These are phyloP conservation scores for Gaertneriomyces sp. DNA, from an alignment of 192 early-diverging fungal genomes.

Conservation along the genomic window DNA sequence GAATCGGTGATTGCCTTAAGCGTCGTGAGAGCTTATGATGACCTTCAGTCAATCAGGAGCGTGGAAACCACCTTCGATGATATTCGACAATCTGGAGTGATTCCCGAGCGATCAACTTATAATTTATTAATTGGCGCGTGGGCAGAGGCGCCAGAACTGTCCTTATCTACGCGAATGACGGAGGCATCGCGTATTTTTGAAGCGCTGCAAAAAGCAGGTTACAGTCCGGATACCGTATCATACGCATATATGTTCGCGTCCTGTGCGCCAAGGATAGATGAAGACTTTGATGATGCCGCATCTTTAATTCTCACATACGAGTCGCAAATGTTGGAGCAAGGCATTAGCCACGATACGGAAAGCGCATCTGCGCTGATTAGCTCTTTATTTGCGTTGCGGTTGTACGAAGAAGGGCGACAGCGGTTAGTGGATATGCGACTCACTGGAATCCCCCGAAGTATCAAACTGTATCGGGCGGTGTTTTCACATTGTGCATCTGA, in stretches of 20 bases:
- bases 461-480: slow-evolving; percentile 9
- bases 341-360: slow-evolving; percentile 1
- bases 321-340: slow-evolving; percentile 3
- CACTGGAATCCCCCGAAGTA: slow-evolving; percentile 8
- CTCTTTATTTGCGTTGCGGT: neutral
- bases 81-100: slow-evolving; percentile 12
- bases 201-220: slow-evolving; percentile 12
- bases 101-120: slow-evolving; percentile 7
- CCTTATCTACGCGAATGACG: neutral
- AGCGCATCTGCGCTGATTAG: slow-evolving; percentile 5
- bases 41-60: neutral
- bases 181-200: slow-evolving; percentile 3
- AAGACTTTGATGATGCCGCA: neutral
- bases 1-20: slow-evolving; percentile 4
- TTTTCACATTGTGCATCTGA: neutral
- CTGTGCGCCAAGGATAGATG: slow-evolving; percentile 1
- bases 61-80: slow-evolving; percentile 8
- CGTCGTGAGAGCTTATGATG: neutral
- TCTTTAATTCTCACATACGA: slow-evolving; percentile 1
- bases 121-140: slow-evolving; percentile 18
- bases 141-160: neutral
- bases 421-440: slow-evolving; percentile 26
- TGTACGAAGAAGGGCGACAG: slow-evolving; percentile 6
- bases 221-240: neutral
- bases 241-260: slow-evolving; percentile 16